Evolutionary conservation across 257 asterid species (phyloP).

Genomic region (Salvia miltiorrhiza): DNA sequence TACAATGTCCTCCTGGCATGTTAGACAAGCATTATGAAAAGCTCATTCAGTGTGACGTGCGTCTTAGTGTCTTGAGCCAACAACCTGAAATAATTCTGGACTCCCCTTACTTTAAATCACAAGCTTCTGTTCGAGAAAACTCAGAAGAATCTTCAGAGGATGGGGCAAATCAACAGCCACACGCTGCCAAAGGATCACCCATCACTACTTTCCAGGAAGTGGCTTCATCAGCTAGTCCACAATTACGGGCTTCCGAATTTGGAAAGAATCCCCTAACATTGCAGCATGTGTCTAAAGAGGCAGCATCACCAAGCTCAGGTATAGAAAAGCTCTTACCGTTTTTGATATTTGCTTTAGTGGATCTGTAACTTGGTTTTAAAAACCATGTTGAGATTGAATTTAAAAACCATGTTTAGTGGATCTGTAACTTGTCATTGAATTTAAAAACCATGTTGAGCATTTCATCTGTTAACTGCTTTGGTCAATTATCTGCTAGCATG

Average conservation of each 20-base stretch:
- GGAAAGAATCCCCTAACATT: slow-evolving; percentile 31
- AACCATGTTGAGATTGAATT: no score
- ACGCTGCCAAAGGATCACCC: slow-evolving; percentile 38
- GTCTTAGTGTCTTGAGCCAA: slow-evolving; percentile 59
- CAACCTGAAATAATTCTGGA: slow-evolving; percentile 50
- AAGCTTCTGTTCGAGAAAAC: slow-evolving; percentile 37
- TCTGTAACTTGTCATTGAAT: no score
- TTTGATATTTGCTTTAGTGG: not conserved
- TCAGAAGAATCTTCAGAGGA: slow-evolving; percentile 41
- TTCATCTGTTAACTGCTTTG: not conserved
- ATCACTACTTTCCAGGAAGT: slow-evolving; percentile 38
- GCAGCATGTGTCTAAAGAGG: slow-evolving; percentile 37
- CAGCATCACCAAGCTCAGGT: slow-evolving; percentile 72
- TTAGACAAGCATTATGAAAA: slow-evolving; percentile 77
- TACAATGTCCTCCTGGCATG: slow-evolving; percentile 65
- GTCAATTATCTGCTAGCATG: slow-evolving; percentile 7
- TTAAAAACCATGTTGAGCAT: not conserved
- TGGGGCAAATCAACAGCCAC: slow-evolving; percentile 26
- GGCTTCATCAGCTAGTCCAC: slow-evolving; percentile 41
- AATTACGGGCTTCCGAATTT: slow-evolving; percentile 37
- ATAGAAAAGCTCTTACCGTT: slow-evolving; percentile 7
- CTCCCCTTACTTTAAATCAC: slow-evolving; percentile 53
- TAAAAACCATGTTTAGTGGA: no score
- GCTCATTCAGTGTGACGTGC: slow-evolving; percentile 67
- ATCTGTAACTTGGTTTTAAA: not conserved